Evolutionary conservation across 2,329 filamentous ascomycete genomes (phyloP).

Genomic region (Trichothecium roseum): DNA sequence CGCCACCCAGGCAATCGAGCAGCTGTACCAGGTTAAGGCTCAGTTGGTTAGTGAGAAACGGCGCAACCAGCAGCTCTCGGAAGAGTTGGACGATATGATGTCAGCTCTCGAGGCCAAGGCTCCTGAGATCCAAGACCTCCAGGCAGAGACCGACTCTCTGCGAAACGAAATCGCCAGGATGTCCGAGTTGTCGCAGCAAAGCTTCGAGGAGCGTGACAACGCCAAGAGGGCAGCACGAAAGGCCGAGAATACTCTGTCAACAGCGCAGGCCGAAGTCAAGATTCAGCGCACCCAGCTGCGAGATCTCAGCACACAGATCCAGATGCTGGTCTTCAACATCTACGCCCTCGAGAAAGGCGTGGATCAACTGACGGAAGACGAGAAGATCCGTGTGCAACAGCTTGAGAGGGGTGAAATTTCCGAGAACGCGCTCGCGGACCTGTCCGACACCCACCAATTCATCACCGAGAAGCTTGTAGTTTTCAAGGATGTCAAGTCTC

Average conservation of each 20-base stretch:
- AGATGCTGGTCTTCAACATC: slow-evolving; percentile 79
- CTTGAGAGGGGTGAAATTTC: slow-evolving; percentile 66
- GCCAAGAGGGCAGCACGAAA: slow-evolving; percentile 72
- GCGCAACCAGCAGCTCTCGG: slow-evolving; percentile 61
- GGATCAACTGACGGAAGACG: slow-evolving; percentile 58
- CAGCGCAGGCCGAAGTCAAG: slow-evolving; percentile 56
- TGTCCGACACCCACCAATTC: slow-evolving; percentile 77
- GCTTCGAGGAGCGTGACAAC: slow-evolving; percentile 67
- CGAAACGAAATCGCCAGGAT: slow-evolving; percentile 74
- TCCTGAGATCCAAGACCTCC: slow-evolving; percentile 80
- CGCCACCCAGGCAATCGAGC: slow-evolving; percentile 52
- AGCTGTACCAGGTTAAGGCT: slow-evolving; percentile 57
- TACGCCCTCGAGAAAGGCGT: slow-evolving; percentile 73
- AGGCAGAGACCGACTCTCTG: slow-evolving; percentile 69
- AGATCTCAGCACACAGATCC: slow-evolving; percentile 82
- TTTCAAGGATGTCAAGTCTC: slow-evolving; percentile 74
- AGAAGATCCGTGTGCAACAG: slow-evolving; percentile 65
- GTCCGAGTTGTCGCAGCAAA: slow-evolving; percentile 74
- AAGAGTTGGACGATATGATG: slow-evolving; percentile 77
- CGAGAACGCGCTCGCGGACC: slow-evolving; percentile 59
- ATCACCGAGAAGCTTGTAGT: slow-evolving; percentile 84
- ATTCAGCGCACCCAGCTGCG: slow-evolving; percentile 80
- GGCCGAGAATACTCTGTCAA: slow-evolving; percentile 61
- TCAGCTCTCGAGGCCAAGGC: slow-evolving; percentile 74
- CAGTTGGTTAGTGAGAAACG: slow-evolving; percentile 66